phyloP scores from a whole-genome alignment of 2,329 filamentous ascomycete species.

The Apiospora pterosperma region DNA sequence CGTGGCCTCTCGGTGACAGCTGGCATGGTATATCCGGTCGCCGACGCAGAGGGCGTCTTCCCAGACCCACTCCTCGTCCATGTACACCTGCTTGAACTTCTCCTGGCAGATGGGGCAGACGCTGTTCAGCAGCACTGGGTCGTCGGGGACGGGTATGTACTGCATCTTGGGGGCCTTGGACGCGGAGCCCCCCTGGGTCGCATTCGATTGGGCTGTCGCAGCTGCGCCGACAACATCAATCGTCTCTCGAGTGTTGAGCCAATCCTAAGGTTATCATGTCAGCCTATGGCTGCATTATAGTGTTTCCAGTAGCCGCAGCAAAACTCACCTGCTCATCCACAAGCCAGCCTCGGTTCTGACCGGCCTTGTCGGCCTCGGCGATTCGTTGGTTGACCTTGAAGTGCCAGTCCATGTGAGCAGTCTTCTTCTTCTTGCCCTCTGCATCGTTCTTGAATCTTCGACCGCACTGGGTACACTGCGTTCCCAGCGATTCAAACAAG shows the following conservation, averaged over 20 bases:
- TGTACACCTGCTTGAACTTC: constrained; percentile 87
- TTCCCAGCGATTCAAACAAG: constrained; percentile 78
- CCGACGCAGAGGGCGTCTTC: constrained; percentile 80
- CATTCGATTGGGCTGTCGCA: constrained; percentile 32
- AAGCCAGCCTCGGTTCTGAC: constrained; percentile 92
- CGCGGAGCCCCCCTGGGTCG: constrained; percentile 33
- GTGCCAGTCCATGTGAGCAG: constrained; percentile 95
- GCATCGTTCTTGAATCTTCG: constrained; percentile 77
- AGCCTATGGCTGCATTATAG: too few relatives aligned
- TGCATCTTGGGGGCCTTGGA: constrained; percentile 54
- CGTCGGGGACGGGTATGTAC: constrained; percentile 82
- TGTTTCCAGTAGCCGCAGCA: not conserved
- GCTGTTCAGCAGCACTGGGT: constrained; percentile 68
- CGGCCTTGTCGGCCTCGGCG: constrained; percentile 78
- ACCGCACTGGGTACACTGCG: constrained; percentile 88
- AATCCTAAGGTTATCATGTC: constrained; percentile 63
- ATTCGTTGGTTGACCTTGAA: constrained; percentile 90
- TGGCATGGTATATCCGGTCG: constrained; percentile 81
- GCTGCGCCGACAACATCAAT: constrained; percentile 61
- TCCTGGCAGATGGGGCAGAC: constrained; percentile 95
- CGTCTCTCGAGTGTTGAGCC: constrained; percentile 80
- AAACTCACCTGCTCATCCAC: constrained; percentile 76
- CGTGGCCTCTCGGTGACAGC: constrained; percentile 80
- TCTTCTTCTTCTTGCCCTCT: constrained; percentile 81
- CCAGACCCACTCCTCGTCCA: constrained; percentile 96